A percentile compares a stretch with the other conserved stretches of the same genome.
Conservation (phyloP, 1,284 basidiomycete genomes). For the Rhodotorula glutinis region DNA sequence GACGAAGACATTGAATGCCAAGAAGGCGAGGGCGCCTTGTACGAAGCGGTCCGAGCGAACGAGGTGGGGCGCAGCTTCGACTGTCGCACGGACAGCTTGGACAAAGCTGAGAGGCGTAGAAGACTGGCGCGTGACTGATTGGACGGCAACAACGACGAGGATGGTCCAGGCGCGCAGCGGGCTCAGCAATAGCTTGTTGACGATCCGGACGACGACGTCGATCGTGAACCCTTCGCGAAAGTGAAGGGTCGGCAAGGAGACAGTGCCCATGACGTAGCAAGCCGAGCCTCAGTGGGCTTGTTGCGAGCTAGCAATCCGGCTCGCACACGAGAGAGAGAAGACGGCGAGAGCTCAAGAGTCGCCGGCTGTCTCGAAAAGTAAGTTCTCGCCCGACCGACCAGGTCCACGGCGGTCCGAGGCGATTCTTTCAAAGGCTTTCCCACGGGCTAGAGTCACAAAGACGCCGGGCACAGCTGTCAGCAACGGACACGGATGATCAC, state of each 20-base stretch:
- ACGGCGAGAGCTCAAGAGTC: too few species aligned
- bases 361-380: too few species aligned
- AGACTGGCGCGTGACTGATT: background rate
- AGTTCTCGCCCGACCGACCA: too few species aligned
- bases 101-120: background rate
- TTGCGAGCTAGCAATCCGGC: background rate
- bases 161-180: conserved; percentile 4
- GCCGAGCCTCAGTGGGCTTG: background rate
- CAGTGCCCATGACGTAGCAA: background rate
- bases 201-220: conserved; percentile 13
- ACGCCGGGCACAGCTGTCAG: too few species aligned
- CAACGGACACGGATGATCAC: too few species aligned
- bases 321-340: too few species aligned
- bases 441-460: too few species aligned
- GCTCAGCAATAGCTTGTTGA: conserved; percentile 2
- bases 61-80: background rate
- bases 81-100: background rate
- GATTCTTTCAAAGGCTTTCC: too few species aligned
- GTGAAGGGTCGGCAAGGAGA: conserved; percentile 12
- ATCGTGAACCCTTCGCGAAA: conserved; percentile 18
- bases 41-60: background rate
- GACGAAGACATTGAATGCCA: background rate
- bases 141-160: conserved; percentile 3
- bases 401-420: too few species aligned
- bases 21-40: conserved; percentile 14